A percentile compares a stretch with the other conserved stretches of the same genome.
phyloP scores from a whole-genome alignment of 2,329 filamentous ascomycete species.

The Bipolaris zeicola region DNA sequence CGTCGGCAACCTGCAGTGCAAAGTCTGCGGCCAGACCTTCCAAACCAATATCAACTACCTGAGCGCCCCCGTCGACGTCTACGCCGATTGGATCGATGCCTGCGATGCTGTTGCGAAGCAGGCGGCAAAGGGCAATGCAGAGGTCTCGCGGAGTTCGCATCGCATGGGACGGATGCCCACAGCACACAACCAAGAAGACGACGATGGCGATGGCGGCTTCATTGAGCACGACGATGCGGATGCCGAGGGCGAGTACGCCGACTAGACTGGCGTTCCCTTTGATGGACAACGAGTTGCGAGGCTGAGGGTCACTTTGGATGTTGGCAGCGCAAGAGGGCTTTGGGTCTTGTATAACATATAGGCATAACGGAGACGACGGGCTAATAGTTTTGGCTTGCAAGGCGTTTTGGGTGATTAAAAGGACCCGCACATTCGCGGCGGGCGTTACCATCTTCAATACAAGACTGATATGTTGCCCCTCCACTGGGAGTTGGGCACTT shows the following conservation, averaged over 20 bases:
- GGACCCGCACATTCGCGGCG: constrained; percentile 17
- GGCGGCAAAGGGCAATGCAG: constrained; percentile 51
- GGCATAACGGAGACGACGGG: constrained; percentile 10
- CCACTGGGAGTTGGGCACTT: constrained; percentile 2
- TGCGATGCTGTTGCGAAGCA: constrained; percentile 74
- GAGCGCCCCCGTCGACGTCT: constrained; percentile 90
- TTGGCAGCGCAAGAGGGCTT: constrained; percentile 1
- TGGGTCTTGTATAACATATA: constrained; percentile 21
- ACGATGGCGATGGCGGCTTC: constrained; percentile 45
- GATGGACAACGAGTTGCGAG: neutral
- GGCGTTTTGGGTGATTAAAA: constrained; percentile 35
- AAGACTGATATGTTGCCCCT: neutral
- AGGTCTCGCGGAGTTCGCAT: constrained; percentile 31
- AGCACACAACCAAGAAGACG: constrained; percentile 21
- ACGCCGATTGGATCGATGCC: constrained; percentile 98
- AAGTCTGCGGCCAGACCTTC: constrained; percentile 91
- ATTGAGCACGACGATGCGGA: constrained; percentile 48
- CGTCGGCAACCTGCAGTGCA: constrained; percentile 84
- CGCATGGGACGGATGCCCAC: constrained; percentile 34
- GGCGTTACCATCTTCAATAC: constrained; percentile 6
- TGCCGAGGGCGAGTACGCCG: constrained; percentile 47
- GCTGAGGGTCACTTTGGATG: neutral
- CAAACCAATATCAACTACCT: constrained; percentile 94
- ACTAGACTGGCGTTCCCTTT: constrained; percentile 11
- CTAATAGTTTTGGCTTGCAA: constrained; percentile 14